Percentiles rank a stretch among this genome's conserved stretches.
phyloP scores from a whole-genome alignment of 495 filamentous ascomycete species.

The Penicillium desertorum region DNA sequence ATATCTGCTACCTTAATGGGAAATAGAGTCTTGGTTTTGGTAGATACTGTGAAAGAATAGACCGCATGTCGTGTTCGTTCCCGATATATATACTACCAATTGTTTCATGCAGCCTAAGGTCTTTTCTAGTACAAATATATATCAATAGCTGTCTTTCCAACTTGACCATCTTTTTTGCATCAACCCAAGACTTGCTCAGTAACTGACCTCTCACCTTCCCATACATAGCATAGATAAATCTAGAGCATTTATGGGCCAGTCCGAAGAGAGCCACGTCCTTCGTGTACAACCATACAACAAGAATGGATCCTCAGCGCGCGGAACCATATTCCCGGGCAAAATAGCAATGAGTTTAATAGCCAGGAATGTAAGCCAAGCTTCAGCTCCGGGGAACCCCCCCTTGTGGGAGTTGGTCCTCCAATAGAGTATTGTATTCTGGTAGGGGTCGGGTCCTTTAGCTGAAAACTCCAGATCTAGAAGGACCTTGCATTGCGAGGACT shows the following conservation, averaged over 20 bases:
- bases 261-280: background rate
- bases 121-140: background rate
- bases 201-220: background rate
- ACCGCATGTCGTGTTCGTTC: background rate
- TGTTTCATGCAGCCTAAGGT: background rate
- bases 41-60: background rate
- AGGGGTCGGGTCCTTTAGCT: background rate
- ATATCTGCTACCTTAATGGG: background rate
- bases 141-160: background rate
- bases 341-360: background rate
- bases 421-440: background rate
- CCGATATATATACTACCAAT: background rate
- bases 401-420: background rate
- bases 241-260: background rate
- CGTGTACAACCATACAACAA: background rate
- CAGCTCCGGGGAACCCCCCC: background rate
- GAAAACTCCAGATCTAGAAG: conserved; percentile 12
- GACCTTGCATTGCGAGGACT: conserved; percentile 16
- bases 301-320: background rate
- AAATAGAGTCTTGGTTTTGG: background rate
- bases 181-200: background rate
- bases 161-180: background rate
- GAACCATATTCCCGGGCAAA: background rate
- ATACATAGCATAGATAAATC: background rate
- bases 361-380: conserved; percentile 24